phyloP scores from a whole-genome alignment of 1,139 yeast genomes.

The Scheffersomyces parashehatae region DNA sequence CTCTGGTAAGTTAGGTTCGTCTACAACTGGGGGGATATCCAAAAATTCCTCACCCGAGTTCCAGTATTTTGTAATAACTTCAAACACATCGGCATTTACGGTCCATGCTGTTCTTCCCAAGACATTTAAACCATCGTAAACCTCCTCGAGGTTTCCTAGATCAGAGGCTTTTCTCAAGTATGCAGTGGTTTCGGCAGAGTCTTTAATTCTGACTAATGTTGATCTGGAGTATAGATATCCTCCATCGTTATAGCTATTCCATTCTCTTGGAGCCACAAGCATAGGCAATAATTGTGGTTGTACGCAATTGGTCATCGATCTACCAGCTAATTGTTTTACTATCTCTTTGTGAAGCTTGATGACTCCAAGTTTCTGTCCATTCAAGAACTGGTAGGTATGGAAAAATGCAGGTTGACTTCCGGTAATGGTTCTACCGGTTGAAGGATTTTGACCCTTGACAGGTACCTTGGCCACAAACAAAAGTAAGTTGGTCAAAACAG shows the following conservation, averaged over 20 bases:
- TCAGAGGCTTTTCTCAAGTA: conserved; percentile 84
- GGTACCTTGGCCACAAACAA: conserved; percentile 81
- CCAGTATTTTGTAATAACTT: conserved; percentile 78
- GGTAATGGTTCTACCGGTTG: conserved; percentile 60
- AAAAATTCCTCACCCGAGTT: conserved; percentile 77
- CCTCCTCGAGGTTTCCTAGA: conserved; percentile 60
- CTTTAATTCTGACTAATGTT: conserved; percentile 71
- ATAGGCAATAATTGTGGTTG: conserved; percentile 93
- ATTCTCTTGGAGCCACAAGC: conserved; percentile 85
- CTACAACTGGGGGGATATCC: conserved; percentile 71
- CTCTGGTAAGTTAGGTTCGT: conserved; percentile 58
- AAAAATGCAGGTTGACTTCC: conserved; percentile 90
- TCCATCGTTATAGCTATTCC: conserved; percentile 82
- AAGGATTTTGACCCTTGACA: conserved; percentile 77
- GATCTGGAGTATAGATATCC: conserved; percentile 73
- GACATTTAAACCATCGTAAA: conserved; percentile 83
- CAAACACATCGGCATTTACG: conserved; percentile 69
- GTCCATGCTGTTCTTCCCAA: conserved; percentile 94
- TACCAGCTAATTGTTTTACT: conserved; percentile 66
- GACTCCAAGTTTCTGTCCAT: conserved; percentile 81
- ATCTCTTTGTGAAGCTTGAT: conserved; percentile 73
- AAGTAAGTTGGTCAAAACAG: conserved; percentile 70
- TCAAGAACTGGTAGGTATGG: conserved; percentile 79
- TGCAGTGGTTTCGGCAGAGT: conserved; percentile 87
- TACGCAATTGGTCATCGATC: conserved; percentile 62